Percentiles rank a stretch among this genome's conserved stretches.
Evolutionary conservation across 106 monocot genomes (phyloP).

Genomic region (Allium sativum): DNA sequence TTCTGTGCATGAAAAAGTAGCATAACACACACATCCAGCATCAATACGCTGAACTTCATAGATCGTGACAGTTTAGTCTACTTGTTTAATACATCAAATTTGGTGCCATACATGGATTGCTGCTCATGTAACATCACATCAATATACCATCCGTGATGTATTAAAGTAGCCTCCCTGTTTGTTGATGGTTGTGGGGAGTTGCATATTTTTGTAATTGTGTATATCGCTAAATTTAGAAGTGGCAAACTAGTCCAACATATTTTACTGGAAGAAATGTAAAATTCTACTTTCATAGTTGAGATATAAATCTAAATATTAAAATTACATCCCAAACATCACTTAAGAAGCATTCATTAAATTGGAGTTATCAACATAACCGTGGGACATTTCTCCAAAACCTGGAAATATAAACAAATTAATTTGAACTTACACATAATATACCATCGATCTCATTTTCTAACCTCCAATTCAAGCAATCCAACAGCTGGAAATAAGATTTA

Average conservation of each 20-base stretch:
- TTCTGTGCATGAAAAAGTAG: constrained; percentile 35
- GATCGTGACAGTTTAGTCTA: too few species aligned
- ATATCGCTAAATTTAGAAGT: too few species aligned
- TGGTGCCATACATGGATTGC: too few species aligned
- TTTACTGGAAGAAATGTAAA: too few species aligned
- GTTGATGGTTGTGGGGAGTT: too few species aligned
- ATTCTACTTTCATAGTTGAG: background rate
- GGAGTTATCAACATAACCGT: background rate
- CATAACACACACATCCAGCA: too few species aligned
- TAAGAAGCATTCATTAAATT: background rate
- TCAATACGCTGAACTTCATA: too few species aligned
- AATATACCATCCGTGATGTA: too few species aligned
- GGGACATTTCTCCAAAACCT: background rate
- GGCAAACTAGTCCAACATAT: background rate
- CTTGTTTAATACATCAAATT: too few species aligned
- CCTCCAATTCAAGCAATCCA: constrained; percentile 87
- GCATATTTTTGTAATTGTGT: too few species aligned
- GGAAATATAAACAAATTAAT: background rate
- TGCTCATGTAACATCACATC: too few species aligned
- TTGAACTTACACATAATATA: constrained; percentile 50
- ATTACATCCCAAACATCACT: background rate
- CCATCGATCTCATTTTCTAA: constrained; percentile 64
- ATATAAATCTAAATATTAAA: background rate
- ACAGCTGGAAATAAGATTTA: constrained; percentile 31
- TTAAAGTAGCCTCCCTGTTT: too few species aligned